These are phyloP conservation scores for Solanum chilense DNA, from an alignment of 257 asterid species.

Conservation along the genomic window DNA sequence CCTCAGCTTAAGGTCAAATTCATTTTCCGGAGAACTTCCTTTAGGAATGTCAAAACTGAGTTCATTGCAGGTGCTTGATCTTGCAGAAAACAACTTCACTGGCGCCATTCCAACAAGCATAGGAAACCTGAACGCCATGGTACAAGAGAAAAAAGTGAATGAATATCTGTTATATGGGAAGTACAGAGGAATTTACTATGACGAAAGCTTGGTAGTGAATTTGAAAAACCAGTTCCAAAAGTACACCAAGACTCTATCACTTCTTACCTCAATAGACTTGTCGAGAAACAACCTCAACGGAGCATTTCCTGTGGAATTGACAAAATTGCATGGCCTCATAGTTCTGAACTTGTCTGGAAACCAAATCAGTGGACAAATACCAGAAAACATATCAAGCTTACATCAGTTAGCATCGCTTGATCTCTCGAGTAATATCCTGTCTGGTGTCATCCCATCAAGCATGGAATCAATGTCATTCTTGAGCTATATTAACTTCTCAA, in stretches of 20 bases:
- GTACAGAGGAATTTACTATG: slow-evolving; percentile 30
- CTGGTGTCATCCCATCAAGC: slow-evolving; percentile 33
- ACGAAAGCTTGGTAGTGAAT: slow-evolving; percentile 31
- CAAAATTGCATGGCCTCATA: slow-evolving; percentile 20
- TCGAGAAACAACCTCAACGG: slow-evolving; percentile 32
- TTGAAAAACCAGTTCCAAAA: slow-evolving; percentile 24
- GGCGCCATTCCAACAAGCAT: slow-evolving; percentile 26
- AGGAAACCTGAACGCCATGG: slow-evolving; percentile 31
- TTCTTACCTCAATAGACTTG: slow-evolving; percentile 37
- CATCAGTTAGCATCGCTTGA: slow-evolving; percentile 30
- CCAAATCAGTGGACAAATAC: slow-evolving; percentile 32
- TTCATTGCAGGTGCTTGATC: slow-evolving; percentile 41
- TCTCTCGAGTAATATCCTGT: slow-evolving; percentile 34
- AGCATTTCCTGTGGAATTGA: slow-evolving; percentile 27
- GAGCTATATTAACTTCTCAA: slow-evolving; percentile 29
- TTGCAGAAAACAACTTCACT: slow-evolving; percentile 26
- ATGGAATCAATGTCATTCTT: slow-evolving; percentile 27
- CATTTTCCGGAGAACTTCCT: slow-evolving; percentile 21
- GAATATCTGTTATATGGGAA: slow-evolving; percentile 25
- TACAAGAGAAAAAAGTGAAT: slow-evolving; percentile 11
- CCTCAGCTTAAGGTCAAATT: slow-evolving; percentile 27
- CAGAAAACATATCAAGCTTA: slow-evolving; percentile 31
- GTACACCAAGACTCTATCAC: slow-evolving; percentile 44
- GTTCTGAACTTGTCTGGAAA: slow-evolving; percentile 40
- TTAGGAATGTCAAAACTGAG: slow-evolving; percentile 15